Evolutionary conservation across 2,329 filamentous ascomycete species (phyloP), one percentile per base, ranked within the genome.

Genomic region (Aspergillus flavus): DNA sequence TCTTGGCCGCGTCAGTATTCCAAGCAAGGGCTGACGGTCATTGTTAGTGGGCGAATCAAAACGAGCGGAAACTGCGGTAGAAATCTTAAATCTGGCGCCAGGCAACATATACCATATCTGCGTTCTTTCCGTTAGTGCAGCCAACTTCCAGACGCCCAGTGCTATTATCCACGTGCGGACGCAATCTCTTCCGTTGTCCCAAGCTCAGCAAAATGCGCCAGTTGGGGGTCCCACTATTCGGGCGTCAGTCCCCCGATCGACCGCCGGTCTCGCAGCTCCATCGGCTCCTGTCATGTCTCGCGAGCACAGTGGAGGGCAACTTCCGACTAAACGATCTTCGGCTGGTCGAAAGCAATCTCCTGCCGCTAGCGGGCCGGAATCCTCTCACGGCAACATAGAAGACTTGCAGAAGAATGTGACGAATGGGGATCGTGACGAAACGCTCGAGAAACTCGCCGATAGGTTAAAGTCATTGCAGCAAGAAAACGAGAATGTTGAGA

Each of bases 121-220:
- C 64, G 92, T 98, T 59, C 91, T 97, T 69, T 93, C 94, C 45
- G 91, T 97, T 59, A 96, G 94, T 56, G 87, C 90, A 34, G 93
- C 94, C 69, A 96, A 95, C 77, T 98, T 98, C 72, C 93, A 96
- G 74, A 93, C 94, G 0, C 91, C 92, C 43, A 97, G 95, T 76
- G 85, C 88, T 6, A 88, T 96, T 43, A 89, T 98, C 67, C 91
- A 95, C 60, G 83, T 99, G 60, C 87, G 91, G 70, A 98, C 95
- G 54, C 76, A 85, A 82, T 73, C 84, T 81, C 69, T 88, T 73
- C 71, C 79, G 59, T 63, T 74, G 16, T 75, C 73, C 52, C 75
- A 72, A 56, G 66, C 70, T 41, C 75, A 79, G 58, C 73, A 76
- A 62, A 76, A 79, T 70, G 72, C 71, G 45, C 64, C 69, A 45